Evolutionary conservation across 768 basidiomycete species (phyloP), one percentile per base, ranked within the genome.

Genomic region (Leucocoprinus birnbaumii): DNA sequence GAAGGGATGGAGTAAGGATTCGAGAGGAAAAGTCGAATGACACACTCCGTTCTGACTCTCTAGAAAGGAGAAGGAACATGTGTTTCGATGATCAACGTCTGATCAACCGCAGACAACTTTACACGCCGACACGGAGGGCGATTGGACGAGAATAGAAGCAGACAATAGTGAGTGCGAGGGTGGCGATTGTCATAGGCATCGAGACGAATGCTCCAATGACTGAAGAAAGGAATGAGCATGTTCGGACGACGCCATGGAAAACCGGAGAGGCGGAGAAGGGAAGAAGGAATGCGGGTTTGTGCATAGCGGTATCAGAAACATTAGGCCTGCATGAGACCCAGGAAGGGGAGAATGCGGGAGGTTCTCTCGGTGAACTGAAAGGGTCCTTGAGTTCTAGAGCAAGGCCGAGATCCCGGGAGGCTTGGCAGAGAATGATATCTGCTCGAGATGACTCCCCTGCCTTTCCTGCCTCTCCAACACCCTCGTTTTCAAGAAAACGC

Each of bases 141-240:
- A 64, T 62, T 4, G 73, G 71, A 40, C 63, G 66, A 22, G 70
- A 72, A 63, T 75, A 75, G 61, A 70, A 77, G 57, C 73, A 76
- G 35, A 76, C 57, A 44, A 77, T 62, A 34, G 70, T 73, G 48
- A 75, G 59, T 42, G 71, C 64, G 22, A 76, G 48, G 24, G 71
- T 72, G 13, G 72, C 65, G 38, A 73, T 63, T 14, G 73, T 68
- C 53, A 74, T 56, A 26, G 71, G 69, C 50, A 74, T 59, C 11
- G 71, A 68, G 42, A 74, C 64, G 63, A 21, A 55, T 16, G 38
- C 48, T 37, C 41, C 47, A 1, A 55, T 19, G 41, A 55, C 40
- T 18, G 48, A 21, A 18, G 54, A 55, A 11, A 55, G 19, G 34
- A 55, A 43, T n/a, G 54, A 34, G 13, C 24, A 55, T 34, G 46